phyloP scores from a whole-genome alignment of 176 grass and related monocot genomes.

The Musa schizocarpa region DNA sequence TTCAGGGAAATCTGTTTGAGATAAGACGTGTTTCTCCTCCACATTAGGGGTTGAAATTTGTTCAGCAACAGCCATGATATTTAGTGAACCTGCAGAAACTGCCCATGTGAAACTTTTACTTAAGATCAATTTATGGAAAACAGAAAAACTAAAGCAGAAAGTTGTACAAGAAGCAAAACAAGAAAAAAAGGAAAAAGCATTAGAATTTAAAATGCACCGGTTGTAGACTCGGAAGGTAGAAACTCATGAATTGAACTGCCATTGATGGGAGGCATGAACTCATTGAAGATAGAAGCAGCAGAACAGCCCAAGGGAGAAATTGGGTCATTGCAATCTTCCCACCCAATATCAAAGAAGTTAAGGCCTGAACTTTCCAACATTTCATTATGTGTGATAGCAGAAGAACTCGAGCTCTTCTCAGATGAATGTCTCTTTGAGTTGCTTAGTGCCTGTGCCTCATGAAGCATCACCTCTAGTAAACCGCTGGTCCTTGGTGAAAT shows the following conservation, averaged over 20 bases:
- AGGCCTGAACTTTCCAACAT: constrained; percentile 29
- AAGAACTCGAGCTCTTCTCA: constrained; percentile 48
- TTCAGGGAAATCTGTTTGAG: constrained; percentile 14
- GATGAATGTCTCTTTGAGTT: constrained; percentile 36
- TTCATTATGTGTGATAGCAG: constrained; percentile 48
- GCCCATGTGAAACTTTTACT: too few species aligned
- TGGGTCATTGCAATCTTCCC: constrained; percentile 31
- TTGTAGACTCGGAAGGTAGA: constrained; percentile 22
- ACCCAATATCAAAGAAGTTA: constrained; percentile 36
- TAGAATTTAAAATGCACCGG: too few species aligned
- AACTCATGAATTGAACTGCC: constrained; percentile 35
- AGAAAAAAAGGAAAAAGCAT: constrained; percentile 1
- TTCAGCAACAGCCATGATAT: background rate
- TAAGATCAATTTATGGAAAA: too few species aligned
- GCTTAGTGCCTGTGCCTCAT: constrained; percentile 48
- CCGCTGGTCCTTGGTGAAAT: constrained; percentile 52
- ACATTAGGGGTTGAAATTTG: too few species aligned
- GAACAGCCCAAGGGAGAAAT: constrained; percentile 18
- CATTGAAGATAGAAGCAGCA: constrained; percentile 29
- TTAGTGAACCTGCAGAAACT: background rate
- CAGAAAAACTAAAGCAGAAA: background rate
- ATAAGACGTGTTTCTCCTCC: too few species aligned
- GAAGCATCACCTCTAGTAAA: constrained; percentile 68
- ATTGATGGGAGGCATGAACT: constrained; percentile 29
- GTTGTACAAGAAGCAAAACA: background rate